phyloP scores from a whole-genome alignment of 2,329 filamentous ascomycete species.

The Trichoderma lentiforme region DNA sequence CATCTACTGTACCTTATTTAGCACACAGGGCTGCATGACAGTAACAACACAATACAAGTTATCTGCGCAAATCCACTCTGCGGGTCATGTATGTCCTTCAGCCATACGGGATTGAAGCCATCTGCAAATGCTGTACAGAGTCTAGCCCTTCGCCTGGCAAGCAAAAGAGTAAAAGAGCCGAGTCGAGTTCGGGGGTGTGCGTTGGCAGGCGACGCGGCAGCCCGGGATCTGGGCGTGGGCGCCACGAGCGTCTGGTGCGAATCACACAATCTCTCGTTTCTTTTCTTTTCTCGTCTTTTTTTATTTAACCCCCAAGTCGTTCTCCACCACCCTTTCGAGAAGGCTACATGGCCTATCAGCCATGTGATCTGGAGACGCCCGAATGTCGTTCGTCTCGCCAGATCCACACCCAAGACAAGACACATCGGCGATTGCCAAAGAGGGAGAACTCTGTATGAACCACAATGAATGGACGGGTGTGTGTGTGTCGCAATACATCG shows the following conservation, averaged over 20 bases:
- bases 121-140: neutral
- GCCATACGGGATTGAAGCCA: neutral
- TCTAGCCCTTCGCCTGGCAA: neutral
- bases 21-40: neutral
- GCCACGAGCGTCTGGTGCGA: neutral
- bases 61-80: neutral
- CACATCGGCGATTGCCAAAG: neutral
- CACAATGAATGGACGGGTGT: slow-evolving; percentile 8
- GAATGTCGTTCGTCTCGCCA: neutral
- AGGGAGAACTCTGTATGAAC: neutral
- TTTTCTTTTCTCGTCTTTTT: neutral
- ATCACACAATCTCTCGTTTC: neutral
- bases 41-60: slow-evolving; percentile 7
- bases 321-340: slow-evolving; percentile 4
- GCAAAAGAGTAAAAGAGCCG: neutral
- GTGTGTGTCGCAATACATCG: neutral
- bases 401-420: neutral
- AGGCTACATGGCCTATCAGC: slow-evolving; percentile 12
- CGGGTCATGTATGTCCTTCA: neutral
- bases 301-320: neutral
- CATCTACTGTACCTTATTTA: neutral
- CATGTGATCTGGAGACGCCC: slow-evolving; percentile 18
- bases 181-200: neutral
- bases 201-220: neutral
- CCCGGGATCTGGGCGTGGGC: neutral